Evolutionary conservation across 805 yeast species (phyloP), one percentile per base, ranked within the genome.

Genomic region (Ascoidea tarda): DNA sequence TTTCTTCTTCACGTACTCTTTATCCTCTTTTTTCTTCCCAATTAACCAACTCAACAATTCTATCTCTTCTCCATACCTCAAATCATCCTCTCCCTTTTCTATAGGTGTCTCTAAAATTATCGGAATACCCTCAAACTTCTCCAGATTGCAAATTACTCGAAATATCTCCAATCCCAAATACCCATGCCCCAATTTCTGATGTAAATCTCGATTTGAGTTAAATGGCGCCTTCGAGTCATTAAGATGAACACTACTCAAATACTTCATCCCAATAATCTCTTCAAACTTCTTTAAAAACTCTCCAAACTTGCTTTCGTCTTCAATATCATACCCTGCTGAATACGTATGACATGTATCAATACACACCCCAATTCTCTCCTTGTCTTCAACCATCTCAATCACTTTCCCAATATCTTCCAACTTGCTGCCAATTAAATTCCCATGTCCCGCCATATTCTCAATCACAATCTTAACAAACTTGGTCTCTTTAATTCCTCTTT

Each of bases 401-500:
- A 93, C 90, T 28, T 75, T 77, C 33, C 75, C 71, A 49, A 93
- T 71, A 62, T 93, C 98, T 57, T 84, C 79, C 33, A 91, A 68
- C 47, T 77, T 72, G 3, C 91, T 82, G 0, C 98, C 99, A 47
- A 93, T 84, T 55, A 91, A 75, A 56, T 86, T 84, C 2, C 96
- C 96, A 59, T 88, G 95, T 6, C 99, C 99, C 1, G 99, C 96
- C 99, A 93, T 93, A 63, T 91, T 93, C 62, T 93, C 99, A 54
- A 93, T 74, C 10, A 93, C 95, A 48, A 93, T 81, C 61, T 84
- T 90, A 38, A 93, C 98, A 62, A 79, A 83, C 5, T 69, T 60
- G 0, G 99, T 93, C 53, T 79, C 80, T 32, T 67, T 66, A 50
- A 86, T 82, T 5, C 96, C 97, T 49, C 69, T 73, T 65, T 93